Evolutionary conservation across 1,284 basidiomycete genomes (phyloP).

Genomic region (Wolfiporia cocos): DNA sequence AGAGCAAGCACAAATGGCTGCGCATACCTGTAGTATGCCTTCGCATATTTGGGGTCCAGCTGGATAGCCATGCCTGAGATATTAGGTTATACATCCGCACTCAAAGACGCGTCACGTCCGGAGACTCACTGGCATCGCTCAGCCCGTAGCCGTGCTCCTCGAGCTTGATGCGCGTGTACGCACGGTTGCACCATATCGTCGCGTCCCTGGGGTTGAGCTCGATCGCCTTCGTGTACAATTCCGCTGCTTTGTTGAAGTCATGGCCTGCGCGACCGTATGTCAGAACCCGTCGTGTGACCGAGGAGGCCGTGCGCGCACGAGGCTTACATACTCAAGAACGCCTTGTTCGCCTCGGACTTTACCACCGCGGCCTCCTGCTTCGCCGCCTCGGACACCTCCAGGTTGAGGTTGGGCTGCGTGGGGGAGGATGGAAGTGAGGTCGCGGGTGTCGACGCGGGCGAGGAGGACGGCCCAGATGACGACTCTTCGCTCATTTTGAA

Average conservation of each 20-base stretch:
- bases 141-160: conserved; percentile 84
- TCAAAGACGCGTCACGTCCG: neutral
- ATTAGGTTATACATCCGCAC: neutral
- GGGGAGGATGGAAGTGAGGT: conserved; percentile 56
- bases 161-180: conserved; percentile 71
- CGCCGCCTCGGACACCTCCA: conserved; percentile 67
- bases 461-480: conserved; percentile 34
- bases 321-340: conserved; percentile 60
- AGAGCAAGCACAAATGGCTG: conserved; percentile 2
- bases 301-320: conserved; percentile 47
- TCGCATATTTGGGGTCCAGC: conserved; percentile 87
- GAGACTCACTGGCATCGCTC: conserved; percentile 56
- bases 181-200: conserved; percentile 77
- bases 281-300: conserved; percentile 60
- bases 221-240: conserved; percentile 74
- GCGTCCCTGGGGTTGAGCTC: conserved; percentile 73
- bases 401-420: conserved; percentile 39
- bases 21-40: conserved; percentile 79
- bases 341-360: conserved; percentile 84
- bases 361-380: conserved; percentile 60
- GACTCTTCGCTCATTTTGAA: conserved; percentile 39
- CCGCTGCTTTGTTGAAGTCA: conserved; percentile 59
- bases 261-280: conserved; percentile 61
- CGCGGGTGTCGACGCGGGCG: conserved; percentile 25
- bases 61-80: conserved; percentile 76